A percentile compares a stretch with the other conserved stretches of the same genome.
phyloP scores from a whole-genome alignment of 495 filamentous ascomycete species.

The Podospora conica region DNA sequence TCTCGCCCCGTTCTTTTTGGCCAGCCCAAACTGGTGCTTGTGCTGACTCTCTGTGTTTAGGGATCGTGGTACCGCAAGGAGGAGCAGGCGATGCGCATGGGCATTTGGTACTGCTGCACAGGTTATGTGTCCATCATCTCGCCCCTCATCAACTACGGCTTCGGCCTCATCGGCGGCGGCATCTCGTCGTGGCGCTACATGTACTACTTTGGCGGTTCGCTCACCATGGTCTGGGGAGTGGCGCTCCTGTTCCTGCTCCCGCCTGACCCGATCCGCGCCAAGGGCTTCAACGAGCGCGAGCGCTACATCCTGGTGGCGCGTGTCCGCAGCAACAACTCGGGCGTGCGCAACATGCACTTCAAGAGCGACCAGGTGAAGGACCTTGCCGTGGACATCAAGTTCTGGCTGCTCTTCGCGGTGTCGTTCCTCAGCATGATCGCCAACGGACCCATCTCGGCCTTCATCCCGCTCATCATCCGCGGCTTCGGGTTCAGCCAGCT shows the following conservation, averaged over 20 bases:
- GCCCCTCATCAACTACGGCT: slow-evolving; percentile 45
- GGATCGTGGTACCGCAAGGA: slow-evolving; percentile 40
- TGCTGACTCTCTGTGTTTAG: not conserved
- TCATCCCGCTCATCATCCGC: slow-evolving; percentile 34
- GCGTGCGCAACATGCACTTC: slow-evolving; percentile 37
- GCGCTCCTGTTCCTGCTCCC: slow-evolving; percentile 36
- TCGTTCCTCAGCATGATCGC: slow-evolving; percentile 40
- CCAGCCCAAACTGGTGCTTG: too few species aligned
- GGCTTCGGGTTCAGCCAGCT: slow-evolving; percentile 41
- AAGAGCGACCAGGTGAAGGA: slow-evolving; percentile 45
- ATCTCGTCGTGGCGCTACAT: slow-evolving; percentile 38
- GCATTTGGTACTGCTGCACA: slow-evolving; percentile 39
- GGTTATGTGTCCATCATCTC: slow-evolving; percentile 43
- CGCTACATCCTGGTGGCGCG: slow-evolving; percentile 37
- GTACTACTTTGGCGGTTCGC: slow-evolving; percentile 34
- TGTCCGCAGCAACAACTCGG: slow-evolving; percentile 34
- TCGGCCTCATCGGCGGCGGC: slow-evolving; percentile 41
- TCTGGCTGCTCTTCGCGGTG: slow-evolving; percentile 34
- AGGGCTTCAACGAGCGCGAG: slow-evolving; percentile 35
- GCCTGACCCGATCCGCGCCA: slow-evolving; percentile 34
- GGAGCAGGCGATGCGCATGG: slow-evolving; percentile 44
- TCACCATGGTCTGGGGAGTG: slow-evolving; percentile 37
- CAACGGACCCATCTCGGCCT: slow-evolving; percentile 39
- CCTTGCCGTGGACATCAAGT: slow-evolving; percentile 36
- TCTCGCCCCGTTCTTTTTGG: not conserved